These are phyloP conservation scores for Corymbia maculata DNA, from an alignment of 345 rosid genomes.

Conservation along the genomic window DNA sequence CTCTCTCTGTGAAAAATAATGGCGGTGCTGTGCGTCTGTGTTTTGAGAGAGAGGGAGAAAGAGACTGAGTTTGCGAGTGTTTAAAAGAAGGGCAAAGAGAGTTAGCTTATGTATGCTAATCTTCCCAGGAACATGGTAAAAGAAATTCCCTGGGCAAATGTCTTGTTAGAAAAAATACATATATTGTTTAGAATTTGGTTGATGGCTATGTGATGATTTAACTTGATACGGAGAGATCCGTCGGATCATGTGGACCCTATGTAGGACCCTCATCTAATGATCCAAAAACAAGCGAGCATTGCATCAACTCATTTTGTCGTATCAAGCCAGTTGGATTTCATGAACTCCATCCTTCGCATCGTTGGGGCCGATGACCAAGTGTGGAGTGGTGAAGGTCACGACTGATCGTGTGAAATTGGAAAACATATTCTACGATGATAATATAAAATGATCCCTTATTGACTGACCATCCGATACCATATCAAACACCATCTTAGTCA, in stretches of 20 bases:
- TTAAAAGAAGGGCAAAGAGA: background rate
- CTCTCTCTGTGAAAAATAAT: background rate
- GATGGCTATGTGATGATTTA: background rate
- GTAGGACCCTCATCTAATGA: background rate
- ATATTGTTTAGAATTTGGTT: no score
- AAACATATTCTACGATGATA: rapidly evolving
- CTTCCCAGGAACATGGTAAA: background rate
- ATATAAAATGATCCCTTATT: rapidly evolving
- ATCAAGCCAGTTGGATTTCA: background rate
- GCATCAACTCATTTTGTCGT: background rate
- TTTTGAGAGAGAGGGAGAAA: background rate
- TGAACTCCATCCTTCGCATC: rapidly evolving
- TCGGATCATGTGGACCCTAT: background rate
- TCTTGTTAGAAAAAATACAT: background rate
- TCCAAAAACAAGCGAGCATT: background rate
- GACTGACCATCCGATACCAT: background rate
- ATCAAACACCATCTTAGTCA: background rate
- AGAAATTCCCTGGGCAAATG: background rate
- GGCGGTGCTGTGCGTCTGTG: background rate
- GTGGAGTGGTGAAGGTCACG: background rate
- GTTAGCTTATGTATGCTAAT: background rate
- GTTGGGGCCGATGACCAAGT: background rate
- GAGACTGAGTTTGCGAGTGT: background rate
- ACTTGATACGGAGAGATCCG: background rate
- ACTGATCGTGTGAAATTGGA: background rate